phyloP scores from a whole-genome alignment of 441 rosid genomes.

The Pelargonium citronellum region DNA sequence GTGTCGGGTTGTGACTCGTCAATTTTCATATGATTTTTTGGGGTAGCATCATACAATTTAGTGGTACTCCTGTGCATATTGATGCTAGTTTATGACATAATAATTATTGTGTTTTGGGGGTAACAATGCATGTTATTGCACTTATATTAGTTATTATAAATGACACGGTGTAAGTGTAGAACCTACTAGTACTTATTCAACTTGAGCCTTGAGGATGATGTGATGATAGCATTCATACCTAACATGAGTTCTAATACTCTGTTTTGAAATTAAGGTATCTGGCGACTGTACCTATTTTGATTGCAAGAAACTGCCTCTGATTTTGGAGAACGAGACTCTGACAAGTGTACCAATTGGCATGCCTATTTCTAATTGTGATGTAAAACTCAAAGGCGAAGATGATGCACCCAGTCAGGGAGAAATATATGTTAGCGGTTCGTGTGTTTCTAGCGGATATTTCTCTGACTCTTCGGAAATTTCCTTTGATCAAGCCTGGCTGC shows the following conservation, averaged over 20 bases:
- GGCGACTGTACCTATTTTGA: slow-evolving; percentile 93
- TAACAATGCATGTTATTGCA: background rate
- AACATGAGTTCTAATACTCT: slow-evolving; percentile 17
- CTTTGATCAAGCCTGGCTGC: slow-evolving; percentile 42
- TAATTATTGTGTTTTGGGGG: background rate
- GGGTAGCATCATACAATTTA: too few relatives aligned
- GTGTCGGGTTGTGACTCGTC: too few relatives aligned
- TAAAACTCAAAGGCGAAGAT: slow-evolving; percentile 47
- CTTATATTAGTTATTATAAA: background rate
- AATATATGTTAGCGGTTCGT: slow-evolving; percentile 65
- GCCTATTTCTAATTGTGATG: slow-evolving; percentile 67
- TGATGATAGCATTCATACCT: background rate
- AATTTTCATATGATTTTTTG: too few relatives aligned
- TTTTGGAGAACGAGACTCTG: slow-evolving; percentile 52
- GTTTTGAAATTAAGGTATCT: slow-evolving; percentile 57
- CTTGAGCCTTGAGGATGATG: background rate
- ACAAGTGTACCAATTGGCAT: slow-evolving; percentile 84
- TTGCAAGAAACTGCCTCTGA: slow-evolving; percentile 60
- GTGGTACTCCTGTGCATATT: background rate
- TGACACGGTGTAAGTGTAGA: background rate
- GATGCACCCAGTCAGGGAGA: slow-evolving; percentile 53
- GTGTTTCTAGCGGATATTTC: slow-evolving; percentile 58
- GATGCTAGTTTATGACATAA: background rate
- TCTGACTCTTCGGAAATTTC: slow-evolving; percentile 28
- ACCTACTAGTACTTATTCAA: background rate